Evolutionary conservation across 495 filamentous ascomycete species (phyloP).

Genomic region (Thozetella sp.): DNA sequence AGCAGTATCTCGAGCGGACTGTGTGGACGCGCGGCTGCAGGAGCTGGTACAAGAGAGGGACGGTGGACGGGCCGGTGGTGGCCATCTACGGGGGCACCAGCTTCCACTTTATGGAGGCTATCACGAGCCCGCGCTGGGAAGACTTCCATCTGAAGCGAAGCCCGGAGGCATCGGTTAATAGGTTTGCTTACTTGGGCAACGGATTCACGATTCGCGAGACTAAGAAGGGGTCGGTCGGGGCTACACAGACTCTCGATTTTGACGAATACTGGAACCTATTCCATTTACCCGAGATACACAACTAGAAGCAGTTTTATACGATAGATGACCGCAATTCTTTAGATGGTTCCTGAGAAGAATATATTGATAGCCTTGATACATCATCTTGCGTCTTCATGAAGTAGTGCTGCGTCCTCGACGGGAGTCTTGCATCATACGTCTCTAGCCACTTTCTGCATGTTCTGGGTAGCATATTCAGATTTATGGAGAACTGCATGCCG

Average conservation of each 20-base stretch:
- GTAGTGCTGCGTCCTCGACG: too few relatives aligned
- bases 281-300: background rate
- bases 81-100: background rate
- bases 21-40: conserved; percentile 41
- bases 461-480: too few relatives aligned
- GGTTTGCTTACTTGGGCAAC: background rate
- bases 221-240: background rate
- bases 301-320: background rate
- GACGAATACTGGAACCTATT: conserved; percentile 3
- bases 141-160: background rate
- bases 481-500: too few relatives aligned
- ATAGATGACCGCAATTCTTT: too few relatives aligned
- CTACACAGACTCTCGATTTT: background rate
- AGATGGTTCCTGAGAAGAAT: too few relatives aligned
- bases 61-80: conserved; percentile 22
- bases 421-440: too few relatives aligned
- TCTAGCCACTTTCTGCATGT: too few relatives aligned
- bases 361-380: too few relatives aligned
- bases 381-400: too few relatives aligned
- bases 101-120: conserved; percentile 2
- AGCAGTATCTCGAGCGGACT: conserved; percentile 38
- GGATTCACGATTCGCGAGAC: background rate
- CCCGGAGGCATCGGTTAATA: background rate
- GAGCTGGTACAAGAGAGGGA: conserved; percentile 45
- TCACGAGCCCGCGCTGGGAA: background rate